These are phyloP conservation scores for Cystobasidiaceae sp. DNA, from an alignment of 1,284 basidiomycete genomes.

Conservation along the genomic window DNA sequence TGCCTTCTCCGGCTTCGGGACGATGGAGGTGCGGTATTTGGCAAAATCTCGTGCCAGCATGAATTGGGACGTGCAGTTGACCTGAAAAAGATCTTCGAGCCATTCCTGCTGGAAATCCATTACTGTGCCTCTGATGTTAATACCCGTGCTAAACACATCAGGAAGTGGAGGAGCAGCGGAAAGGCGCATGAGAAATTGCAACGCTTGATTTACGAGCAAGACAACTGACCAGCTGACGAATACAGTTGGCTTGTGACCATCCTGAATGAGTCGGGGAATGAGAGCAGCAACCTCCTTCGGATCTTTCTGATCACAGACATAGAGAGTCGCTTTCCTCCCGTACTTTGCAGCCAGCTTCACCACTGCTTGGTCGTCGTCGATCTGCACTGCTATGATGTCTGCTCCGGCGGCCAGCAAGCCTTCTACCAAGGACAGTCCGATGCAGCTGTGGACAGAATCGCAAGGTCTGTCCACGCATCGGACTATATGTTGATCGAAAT, in stretches of 20 bases:
- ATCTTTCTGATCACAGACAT: not conserved
- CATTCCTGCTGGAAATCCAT: not conserved
- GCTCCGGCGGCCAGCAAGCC: not conserved
- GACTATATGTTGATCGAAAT: too few relatives aligned
- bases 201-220: not conserved
- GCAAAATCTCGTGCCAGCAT: not conserved
- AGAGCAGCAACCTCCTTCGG: not conserved
- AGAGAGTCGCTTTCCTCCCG: not conserved
- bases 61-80: not conserved
- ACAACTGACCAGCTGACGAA: not conserved
- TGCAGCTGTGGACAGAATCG: not conserved
- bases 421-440: not conserved
- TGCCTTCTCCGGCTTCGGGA: not conserved
- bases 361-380: not conserved
- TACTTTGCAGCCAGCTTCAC: not conserved
- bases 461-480: not conserved
- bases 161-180: not conserved
- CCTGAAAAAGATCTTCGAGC: not conserved
- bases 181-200: not conserved
- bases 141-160: not conserved
- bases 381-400: not conserved
- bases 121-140: not conserved
- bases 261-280: not conserved
- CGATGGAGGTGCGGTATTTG: not conserved
- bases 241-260: not conserved